Percentiles rank a stretch among this genome's conserved stretches.
Evolutionary conservation across 305 asterid genomes (phyloP).

Genomic region (Solanum hybrid): DNA sequence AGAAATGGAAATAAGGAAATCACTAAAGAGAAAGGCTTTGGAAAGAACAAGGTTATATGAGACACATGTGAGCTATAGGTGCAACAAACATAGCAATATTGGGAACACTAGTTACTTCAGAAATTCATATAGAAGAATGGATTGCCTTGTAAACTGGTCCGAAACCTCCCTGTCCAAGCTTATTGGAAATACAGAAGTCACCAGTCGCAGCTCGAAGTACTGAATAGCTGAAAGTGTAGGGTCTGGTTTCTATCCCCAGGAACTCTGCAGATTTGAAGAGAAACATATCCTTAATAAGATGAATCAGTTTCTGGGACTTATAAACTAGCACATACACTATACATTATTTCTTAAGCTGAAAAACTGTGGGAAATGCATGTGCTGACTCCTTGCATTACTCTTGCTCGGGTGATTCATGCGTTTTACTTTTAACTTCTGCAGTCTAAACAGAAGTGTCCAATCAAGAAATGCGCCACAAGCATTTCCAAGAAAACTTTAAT

Average conservation of each 20-base stretch:
- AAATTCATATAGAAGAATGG: background rate
- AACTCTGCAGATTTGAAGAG: slow-evolving; percentile 35
- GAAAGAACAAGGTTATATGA: background rate
- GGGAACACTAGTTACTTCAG: background rate
- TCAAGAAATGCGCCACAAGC: too few relatives aligned
- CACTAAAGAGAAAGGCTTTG: too few relatives aligned
- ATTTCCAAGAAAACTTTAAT: background rate
- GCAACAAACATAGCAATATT: background rate
- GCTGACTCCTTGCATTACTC: background rate
- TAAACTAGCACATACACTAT: background rate
- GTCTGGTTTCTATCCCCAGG: slow-evolving; percentile 53
- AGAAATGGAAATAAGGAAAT: too few relatives aligned
- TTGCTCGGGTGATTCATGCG: background rate
- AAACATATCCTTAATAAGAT: background rate
- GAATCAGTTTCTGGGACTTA: background rate
- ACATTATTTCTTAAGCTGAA: background rate
- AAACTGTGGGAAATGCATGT: background rate
- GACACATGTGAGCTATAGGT: background rate
- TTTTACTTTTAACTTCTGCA: too few relatives aligned
- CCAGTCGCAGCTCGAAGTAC: slow-evolving; percentile 57
- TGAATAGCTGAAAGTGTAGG: slow-evolving; percentile 52
- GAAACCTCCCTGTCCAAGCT: slow-evolving; percentile 85
- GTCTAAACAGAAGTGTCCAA: too few relatives aligned
- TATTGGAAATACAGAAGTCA: slow-evolving; percentile 46
- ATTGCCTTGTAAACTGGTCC: slow-evolving; percentile 81